Conservation (phyloP, 2,329 filamentous ascomycete genomes). For the Clonostachys chloroleuca region DNA sequence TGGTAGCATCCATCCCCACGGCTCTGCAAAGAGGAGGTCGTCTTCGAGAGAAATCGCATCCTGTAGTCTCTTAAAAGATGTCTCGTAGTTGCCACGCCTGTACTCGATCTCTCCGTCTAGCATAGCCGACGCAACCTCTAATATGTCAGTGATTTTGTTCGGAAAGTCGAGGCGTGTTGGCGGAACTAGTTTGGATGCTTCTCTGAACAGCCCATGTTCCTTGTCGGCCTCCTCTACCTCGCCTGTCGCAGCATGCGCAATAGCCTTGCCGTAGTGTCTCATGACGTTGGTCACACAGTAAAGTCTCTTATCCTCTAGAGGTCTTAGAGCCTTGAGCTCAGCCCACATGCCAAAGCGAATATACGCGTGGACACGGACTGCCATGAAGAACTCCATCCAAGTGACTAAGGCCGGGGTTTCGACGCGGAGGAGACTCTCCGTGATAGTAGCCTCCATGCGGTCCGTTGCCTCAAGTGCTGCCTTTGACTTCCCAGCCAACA, state of each 20-base stretch:
- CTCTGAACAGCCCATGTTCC: constrained; percentile 40
- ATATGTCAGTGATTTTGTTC: constrained; percentile 34
- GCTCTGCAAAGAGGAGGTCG: constrained; percentile 60
- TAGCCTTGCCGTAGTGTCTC: constrained; percentile 59
- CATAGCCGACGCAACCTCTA: constrained; percentile 57
- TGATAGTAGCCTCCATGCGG: constrained; percentile 54
- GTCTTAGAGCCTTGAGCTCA: constrained; percentile 47
- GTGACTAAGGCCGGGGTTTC: constrained; percentile 65
- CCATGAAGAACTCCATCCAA: constrained; percentile 63
- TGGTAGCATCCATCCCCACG: constrained; percentile 72
- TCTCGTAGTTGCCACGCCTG: constrained; percentile 47
- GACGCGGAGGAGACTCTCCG: constrained; percentile 55
- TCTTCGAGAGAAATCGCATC: constrained; percentile 53
- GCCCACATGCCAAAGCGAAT: constrained; percentile 67
- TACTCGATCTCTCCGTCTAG: constrained; percentile 69
- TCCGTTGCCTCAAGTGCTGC: constrained; percentile 55
- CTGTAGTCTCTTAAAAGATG: constrained; percentile 51
- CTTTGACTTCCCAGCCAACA: constrained; percentile 64
- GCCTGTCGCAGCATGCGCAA: constrained; percentile 56
- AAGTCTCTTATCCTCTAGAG: constrained; percentile 50
- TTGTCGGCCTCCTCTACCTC: constrained; percentile 42
- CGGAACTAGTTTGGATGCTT: constrained; percentile 44
- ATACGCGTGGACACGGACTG: constrained; percentile 61
- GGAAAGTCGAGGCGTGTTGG: constrained; percentile 39
- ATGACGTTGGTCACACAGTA: constrained; percentile 65